A percentile compares a stretch with the other conserved stretches of the same genome.
phyloP scores from a whole-genome alignment of 2,329 filamentous ascomycete species.

The Penicillium sp. region DNA sequence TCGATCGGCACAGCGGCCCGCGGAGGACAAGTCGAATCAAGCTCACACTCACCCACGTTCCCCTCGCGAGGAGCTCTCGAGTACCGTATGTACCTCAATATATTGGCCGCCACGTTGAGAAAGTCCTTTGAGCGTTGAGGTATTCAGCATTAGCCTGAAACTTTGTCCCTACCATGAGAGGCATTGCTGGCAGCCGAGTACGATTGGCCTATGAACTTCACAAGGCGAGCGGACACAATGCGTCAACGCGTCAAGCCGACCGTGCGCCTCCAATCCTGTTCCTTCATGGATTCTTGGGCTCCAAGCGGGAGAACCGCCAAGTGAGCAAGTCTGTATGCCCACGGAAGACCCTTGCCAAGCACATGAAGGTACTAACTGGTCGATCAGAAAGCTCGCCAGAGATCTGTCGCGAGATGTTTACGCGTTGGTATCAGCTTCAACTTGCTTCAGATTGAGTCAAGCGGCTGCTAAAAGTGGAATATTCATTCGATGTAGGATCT shows the following conservation, averaged over 20 bases:
- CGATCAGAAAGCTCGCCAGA: constrained; percentile 4
- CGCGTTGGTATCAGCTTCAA: constrained; percentile 15
- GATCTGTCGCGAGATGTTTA: constrained; percentile 8
- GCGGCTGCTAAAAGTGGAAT: not conserved
- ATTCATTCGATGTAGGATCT: constrained; percentile 55
- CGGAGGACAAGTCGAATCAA: too few relatives aligned
- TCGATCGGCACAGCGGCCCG: too few relatives aligned
- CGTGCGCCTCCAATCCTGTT: constrained; percentile 60
- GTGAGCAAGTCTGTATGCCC: constrained; percentile 68
- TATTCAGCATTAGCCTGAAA: too few relatives aligned
- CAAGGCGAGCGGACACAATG: not conserved
- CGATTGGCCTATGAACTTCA: constrained; percentile 7
- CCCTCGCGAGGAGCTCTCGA: too few relatives aligned
- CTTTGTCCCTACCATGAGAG: not conserved
- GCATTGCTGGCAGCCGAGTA: not conserved
- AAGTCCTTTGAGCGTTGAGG: too few relatives aligned
- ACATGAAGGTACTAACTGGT: not conserved
- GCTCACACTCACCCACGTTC: too few relatives aligned
- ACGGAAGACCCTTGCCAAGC: not conserved
- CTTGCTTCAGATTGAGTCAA: not conserved
- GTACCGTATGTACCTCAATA: too few relatives aligned
- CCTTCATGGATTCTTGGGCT: constrained; percentile 86
- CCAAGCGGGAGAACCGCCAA: constrained; percentile 79
- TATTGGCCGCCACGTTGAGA: too few relatives aligned
- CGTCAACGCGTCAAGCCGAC: not conserved